Conservation (phyloP, 1,284 basidiomycete species). For the Ustilago loliicola region DNA sequence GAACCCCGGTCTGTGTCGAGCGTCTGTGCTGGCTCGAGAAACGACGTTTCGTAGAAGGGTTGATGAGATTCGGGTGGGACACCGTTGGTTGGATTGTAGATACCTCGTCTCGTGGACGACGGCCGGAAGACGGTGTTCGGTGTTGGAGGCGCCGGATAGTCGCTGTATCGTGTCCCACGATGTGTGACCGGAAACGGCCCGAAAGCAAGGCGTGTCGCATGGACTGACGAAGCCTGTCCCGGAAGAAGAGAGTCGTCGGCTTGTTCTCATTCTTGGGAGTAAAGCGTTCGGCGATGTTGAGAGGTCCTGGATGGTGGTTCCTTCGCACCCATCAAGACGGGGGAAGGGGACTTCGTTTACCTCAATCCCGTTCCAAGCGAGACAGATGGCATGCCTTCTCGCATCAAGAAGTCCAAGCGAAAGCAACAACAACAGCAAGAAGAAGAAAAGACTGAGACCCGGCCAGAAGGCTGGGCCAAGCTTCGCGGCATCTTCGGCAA, state of each 20-base stretch:
- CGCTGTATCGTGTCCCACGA: too few species aligned
- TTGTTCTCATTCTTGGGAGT: conserved; percentile 26
- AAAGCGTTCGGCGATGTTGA: conserved; percentile 57
- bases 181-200: too few species aligned
- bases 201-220: too few species aligned
- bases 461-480: conserved; percentile 63
- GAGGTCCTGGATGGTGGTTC: conserved; percentile 63
- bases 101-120: too few species aligned
- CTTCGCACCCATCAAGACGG: too few species aligned
- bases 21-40: not conserved
- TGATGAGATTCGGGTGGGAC: too few species aligned
- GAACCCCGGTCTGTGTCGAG: not conserved
- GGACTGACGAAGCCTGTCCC: too few species aligned
- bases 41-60: not conserved
- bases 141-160: too few species aligned
- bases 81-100: too few species aligned
- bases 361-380: conserved; percentile 66
- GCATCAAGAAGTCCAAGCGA: conserved; percentile 36
- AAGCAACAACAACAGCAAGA: conserved; percentile 10
- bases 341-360: conserved; percentile 65
- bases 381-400: conserved; percentile 66
- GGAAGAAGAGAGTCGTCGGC: too few species aligned
- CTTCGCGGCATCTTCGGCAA: conserved; percentile 59
- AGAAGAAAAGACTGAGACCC: conserved; percentile 24
- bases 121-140: too few species aligned